Conservation (phyloP, 2,329 filamentous ascomycete genomes). For the Diaporthe amygdali region DNA sequence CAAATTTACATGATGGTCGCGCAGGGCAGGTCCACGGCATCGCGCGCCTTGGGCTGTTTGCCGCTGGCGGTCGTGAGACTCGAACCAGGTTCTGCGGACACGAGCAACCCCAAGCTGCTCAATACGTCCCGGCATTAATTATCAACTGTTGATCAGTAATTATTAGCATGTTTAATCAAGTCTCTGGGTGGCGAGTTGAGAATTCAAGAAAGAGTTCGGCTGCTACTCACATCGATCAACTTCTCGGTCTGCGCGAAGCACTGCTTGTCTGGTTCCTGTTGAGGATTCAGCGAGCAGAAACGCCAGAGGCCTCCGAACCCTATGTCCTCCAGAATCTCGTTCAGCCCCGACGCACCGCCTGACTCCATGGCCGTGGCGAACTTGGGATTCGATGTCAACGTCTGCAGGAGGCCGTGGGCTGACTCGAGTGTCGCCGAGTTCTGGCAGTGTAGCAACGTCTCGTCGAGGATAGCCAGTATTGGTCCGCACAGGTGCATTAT, state of each 20-base stretch:
- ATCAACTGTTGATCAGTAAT: constrained; percentile 11
- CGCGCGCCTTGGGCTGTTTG: background rate
- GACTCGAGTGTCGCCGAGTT: constrained; percentile 64
- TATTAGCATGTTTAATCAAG: constrained; percentile 2
- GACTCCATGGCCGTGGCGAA: constrained; percentile 54
- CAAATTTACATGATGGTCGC: background rate
- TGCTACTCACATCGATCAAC: constrained; percentile 60
- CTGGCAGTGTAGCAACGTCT: constrained; percentile 67
- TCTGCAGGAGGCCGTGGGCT: constrained; percentile 65
- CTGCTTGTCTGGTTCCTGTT: constrained; percentile 49
- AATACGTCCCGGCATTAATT: constrained; percentile 22
- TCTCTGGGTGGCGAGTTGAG: background rate
- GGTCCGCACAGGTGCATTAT: constrained; percentile 64
- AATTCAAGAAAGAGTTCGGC: background rate
- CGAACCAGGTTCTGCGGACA: background rate
- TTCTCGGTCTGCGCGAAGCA: constrained; percentile 63
- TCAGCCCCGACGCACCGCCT: constrained; percentile 43
- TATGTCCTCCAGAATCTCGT: constrained; percentile 60
- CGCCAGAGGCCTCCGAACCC: constrained; percentile 70
- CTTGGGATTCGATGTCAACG: constrained; percentile 58
- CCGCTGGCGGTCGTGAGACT: background rate
- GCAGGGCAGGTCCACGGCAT: background rate
- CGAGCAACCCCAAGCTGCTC: background rate
- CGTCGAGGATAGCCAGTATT: constrained; percentile 63
- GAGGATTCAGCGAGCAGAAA: constrained; percentile 51